phyloP scores from a whole-genome alignment of 768 basidiomycete genomes.

The Sarcodon sp. region DNA sequence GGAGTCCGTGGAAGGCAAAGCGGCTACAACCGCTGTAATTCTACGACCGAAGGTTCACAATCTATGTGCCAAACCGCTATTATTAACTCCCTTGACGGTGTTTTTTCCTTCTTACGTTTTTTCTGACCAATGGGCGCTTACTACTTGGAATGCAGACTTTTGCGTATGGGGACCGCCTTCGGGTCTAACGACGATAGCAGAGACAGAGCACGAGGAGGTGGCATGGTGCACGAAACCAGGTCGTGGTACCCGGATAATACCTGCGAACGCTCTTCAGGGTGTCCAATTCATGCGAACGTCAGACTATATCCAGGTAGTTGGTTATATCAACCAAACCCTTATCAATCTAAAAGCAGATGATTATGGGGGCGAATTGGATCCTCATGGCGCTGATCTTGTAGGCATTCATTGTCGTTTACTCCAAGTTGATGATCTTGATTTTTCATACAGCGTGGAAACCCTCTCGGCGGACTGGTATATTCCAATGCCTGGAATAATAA shows the following conservation, averaged over 20 bases:
- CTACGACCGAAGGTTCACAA: slow-evolving; percentile 11
- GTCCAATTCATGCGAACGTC: slow-evolving; percentile 51
- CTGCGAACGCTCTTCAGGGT: slow-evolving; percentile 47
- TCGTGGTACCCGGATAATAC: slow-evolving; percentile 63
- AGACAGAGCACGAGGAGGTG: slow-evolving; percentile 59
- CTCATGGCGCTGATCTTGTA: slow-evolving; percentile 59
- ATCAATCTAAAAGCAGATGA: slow-evolving; percentile 42
- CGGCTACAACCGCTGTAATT: slow-evolving; percentile 16
- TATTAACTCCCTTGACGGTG: slow-evolving; percentile 43
- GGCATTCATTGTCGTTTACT: slow-evolving; percentile 73
- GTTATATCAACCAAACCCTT: slow-evolving; percentile 46
- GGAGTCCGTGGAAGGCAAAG: slow-evolving; percentile 16
- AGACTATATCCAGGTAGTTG: slow-evolving; percentile 48
- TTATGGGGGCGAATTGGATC: slow-evolving; percentile 68
- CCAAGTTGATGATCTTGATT: slow-evolving; percentile 17
- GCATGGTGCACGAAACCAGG: slow-evolving; percentile 68
- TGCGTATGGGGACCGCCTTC: slow-evolving; percentile 50
- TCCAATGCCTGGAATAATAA: slow-evolving; percentile 13
- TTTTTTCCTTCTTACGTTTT: slow-evolving; percentile 1
- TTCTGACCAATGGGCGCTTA: background rate
- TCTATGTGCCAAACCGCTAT: slow-evolving; percentile 19
- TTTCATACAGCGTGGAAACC: slow-evolving; percentile 12
- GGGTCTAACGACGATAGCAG: slow-evolving; percentile 43
- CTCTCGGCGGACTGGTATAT: background rate
- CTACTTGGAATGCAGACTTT: slow-evolving; percentile 33